Evolutionary conservation across 2,329 filamentous ascomycete genomes (phyloP).

Genomic region (Coniochaeta sp.): DNA sequence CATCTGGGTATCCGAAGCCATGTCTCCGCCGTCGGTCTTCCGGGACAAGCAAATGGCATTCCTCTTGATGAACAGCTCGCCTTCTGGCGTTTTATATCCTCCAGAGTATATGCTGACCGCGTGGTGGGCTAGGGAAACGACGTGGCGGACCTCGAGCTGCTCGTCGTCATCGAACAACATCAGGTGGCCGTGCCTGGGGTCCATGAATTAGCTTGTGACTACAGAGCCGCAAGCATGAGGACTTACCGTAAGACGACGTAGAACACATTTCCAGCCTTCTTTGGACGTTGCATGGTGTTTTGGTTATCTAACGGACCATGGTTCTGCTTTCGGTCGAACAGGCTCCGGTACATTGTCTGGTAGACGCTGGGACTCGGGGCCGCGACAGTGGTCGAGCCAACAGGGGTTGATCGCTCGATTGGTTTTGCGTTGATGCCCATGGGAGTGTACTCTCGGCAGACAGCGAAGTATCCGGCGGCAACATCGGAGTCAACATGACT

Average conservation of each 20-base stretch:
- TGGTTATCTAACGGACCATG: conserved; percentile 39
- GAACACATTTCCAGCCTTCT: conserved; percentile 78
- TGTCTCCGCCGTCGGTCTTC: conserved; percentile 46
- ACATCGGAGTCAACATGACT: conserved; percentile 62
- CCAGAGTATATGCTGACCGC: conserved; percentile 79
- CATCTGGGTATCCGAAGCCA: conserved; percentile 45
- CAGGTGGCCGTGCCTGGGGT: conserved; percentile 73
- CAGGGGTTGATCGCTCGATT: conserved; percentile 75
- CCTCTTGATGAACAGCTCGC: conserved; percentile 91
- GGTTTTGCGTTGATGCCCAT: conserved; percentile 90
- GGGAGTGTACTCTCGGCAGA: conserved; percentile 85
- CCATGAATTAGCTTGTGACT: conserved; percentile 6
- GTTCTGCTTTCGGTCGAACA: conserved; percentile 73
- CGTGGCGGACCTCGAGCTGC: conserved; percentile 91
- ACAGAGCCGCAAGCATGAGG: not conserved
- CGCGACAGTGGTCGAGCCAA: conserved; percentile 66
- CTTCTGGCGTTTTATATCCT: conserved; percentile 71
- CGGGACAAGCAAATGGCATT: conserved; percentile 81
- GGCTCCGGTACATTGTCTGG: conserved; percentile 94
- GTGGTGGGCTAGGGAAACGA: conserved; percentile 87
- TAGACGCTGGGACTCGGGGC: conserved; percentile 89
- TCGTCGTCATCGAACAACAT: conserved; percentile 97
- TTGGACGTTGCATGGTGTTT: conserved; percentile 45
- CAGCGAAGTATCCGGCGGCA: conserved; percentile 89
- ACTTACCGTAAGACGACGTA: conserved; percentile 80